phyloP scores from a whole-genome alignment of 129 eudicot genomes.

The Cynara cardunculus region DNA sequence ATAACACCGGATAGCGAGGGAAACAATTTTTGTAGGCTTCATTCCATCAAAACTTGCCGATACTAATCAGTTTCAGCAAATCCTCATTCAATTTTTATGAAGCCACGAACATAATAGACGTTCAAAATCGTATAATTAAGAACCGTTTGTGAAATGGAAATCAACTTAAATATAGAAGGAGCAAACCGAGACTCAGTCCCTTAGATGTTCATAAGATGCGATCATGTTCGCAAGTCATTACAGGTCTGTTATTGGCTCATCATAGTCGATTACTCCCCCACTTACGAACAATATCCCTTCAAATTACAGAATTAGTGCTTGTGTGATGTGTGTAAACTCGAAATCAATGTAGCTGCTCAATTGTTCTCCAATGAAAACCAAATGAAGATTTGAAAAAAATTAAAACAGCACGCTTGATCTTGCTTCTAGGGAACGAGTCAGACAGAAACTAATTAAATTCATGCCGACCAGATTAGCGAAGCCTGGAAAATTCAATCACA shows the following conservation, averaged over 20 bases:
- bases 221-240: slow-evolving; percentile 87
- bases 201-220: slow-evolving; percentile 91
- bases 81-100: slow-evolving; percentile 11
- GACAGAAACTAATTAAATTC: slow-evolving; percentile 36
- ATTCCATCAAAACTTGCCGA: slow-evolving; percentile 13
- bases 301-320: background rate
- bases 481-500: background rate
- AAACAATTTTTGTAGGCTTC: slow-evolving; percentile 42
- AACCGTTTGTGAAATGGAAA: background rate
- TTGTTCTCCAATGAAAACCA: slow-evolving; percentile 11
- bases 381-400: background rate
- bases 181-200: slow-evolving; percentile 67
- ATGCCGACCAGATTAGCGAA: slow-evolving; percentile 54
- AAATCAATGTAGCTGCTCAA: slow-evolving; percentile 36
- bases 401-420: slow-evolving; percentile 45
- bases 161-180: background rate
- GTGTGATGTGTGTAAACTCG: background rate
- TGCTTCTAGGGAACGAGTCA: slow-evolving; percentile 81
- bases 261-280: slow-evolving; percentile 23
- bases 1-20: slow-evolving; percentile 63
- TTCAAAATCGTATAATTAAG: background rate
- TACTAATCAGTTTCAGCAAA: slow-evolving; percentile 5
- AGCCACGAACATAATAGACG: background rate
- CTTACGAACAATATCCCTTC: background rate
- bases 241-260: slow-evolving; percentile 79